These are phyloP conservation scores for Claviceps humidiphila DNA, from an alignment of 2,329 filamentous ascomycete genomes.

Conservation along the genomic window DNA sequence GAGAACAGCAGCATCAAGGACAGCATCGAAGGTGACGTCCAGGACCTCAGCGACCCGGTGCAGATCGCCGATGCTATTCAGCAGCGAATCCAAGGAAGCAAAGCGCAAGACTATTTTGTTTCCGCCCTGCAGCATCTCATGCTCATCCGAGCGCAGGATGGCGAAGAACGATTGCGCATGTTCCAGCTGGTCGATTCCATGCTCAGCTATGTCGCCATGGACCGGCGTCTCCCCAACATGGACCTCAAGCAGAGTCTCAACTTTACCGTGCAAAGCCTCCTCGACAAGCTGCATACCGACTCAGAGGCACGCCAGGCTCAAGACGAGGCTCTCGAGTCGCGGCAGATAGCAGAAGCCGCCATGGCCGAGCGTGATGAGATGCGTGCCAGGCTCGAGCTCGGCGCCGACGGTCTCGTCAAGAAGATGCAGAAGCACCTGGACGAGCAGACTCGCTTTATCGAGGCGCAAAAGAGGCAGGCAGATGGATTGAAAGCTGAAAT, in stretches of 20 bases:
- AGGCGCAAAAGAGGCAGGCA: constrained; percentile 73
- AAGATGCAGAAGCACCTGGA: constrained; percentile 91
- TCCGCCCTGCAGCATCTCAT: constrained; percentile 92
- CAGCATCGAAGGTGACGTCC: constrained; percentile 69
- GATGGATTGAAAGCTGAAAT: constrained; percentile 83
- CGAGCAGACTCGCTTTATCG: constrained; percentile 81
- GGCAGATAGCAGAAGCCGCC: constrained; percentile 87
- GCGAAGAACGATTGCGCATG: constrained; percentile 84
- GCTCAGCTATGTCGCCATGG: constrained; percentile 98
- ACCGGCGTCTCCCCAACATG: constrained; percentile 86
- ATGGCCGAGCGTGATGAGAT: constrained; percentile 95
- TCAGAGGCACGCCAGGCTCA: constrained; percentile 84
- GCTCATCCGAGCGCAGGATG: constrained; percentile 80
- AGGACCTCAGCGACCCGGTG: constrained; percentile 81
- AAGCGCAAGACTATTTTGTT: constrained; percentile 88
- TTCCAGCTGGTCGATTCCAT: constrained; percentile 98
- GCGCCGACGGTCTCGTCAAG: constrained; percentile 82
- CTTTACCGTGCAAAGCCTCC: constrained; percentile 87
- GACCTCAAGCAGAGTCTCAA: constrained; percentile 96
- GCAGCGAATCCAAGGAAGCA: constrained; percentile 66
- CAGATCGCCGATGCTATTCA: constrained; percentile 94
- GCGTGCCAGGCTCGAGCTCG: constrained; percentile 74
- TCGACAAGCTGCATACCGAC: constrained; percentile 94
- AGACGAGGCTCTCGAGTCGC: constrained; percentile 80
- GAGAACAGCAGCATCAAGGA: constrained; percentile 88